phyloP scores from a whole-genome alignment of 192 early-diverging fungal species.

The Jimgerdemannia flammicorona region DNA sequence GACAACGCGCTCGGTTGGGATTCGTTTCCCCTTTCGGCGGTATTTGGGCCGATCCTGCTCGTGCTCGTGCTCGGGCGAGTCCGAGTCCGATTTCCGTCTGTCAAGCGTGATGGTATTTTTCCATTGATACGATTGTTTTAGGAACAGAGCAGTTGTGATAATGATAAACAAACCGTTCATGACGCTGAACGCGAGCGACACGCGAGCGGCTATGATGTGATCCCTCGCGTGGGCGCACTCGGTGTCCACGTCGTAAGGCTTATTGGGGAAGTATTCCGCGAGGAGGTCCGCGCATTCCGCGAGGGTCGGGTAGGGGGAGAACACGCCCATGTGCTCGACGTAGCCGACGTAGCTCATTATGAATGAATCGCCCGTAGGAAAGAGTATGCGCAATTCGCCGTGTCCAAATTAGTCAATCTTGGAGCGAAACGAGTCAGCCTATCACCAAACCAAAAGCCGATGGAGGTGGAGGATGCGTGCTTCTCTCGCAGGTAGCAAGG shows the following conservation, averaged over 20 bases:
- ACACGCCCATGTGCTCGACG: background rate
- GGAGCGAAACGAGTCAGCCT: too few species aligned
- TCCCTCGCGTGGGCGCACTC: background rate
- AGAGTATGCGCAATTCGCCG: background rate
- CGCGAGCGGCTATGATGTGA: background rate
- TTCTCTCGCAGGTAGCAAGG: too few species aligned
- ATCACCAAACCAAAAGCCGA: too few species aligned
- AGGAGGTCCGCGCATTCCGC: background rate
- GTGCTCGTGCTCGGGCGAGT: background rate
- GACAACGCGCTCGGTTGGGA: background rate
- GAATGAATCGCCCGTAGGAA: background rate
- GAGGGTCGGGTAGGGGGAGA: background rate
- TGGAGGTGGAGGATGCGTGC: too few species aligned
- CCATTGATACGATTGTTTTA: background rate
- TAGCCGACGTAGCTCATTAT: background rate
- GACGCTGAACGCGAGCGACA: background rate
- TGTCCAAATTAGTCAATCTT: too few species aligned
- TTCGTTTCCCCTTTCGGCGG: background rate
- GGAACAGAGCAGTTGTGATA: background rate
- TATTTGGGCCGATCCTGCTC: background rate
- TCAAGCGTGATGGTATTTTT: background rate
- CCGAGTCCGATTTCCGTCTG: background rate
- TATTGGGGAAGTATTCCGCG: background rate
- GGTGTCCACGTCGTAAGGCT: background rate
- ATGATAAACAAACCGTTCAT: background rate